These are phyloP conservation scores for Jatropha multifida DNA, from an alignment of 441 rosid genomes.

Conservation along the genomic window DNA sequence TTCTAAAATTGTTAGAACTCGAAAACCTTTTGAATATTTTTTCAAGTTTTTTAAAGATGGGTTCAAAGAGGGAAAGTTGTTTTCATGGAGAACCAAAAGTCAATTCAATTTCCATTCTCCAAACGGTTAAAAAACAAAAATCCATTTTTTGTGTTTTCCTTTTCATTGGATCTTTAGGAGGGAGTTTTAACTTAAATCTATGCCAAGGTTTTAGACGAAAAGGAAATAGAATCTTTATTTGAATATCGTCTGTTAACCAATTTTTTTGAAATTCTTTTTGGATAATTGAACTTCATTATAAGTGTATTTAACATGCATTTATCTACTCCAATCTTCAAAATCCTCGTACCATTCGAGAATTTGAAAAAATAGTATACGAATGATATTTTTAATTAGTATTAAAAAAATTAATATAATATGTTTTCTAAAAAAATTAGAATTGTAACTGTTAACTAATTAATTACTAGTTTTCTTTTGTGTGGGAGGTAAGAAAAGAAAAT, in stretches of 20 bases:
- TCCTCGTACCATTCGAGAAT: background rate
- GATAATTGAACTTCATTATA: background rate
- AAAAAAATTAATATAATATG: background rate
- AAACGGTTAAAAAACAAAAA: background rate
- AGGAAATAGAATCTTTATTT: slow-evolving; percentile 5
- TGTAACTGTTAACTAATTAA: too few relatives aligned
- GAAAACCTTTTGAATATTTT: too few relatives aligned
- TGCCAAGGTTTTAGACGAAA: slow-evolving; percentile 8
- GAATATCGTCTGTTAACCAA: background rate
- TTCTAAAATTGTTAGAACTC: too few relatives aligned
- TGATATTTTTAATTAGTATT: background rate
- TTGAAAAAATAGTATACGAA: background rate
- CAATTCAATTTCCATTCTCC: too few relatives aligned
- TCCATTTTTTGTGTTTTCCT: background rate
- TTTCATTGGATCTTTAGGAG: slow-evolving; percentile 5
- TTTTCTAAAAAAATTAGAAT: too few relatives aligned
- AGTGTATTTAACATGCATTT: background rate
- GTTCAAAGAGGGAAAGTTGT: too few relatives aligned
- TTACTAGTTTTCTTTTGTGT: too few relatives aligned
- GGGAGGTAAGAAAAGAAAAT: too few relatives aligned
- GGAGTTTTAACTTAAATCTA: slow-evolving; percentile 4
- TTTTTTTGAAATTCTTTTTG: background rate
- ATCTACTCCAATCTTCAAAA: background rate
- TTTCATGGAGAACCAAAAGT: too few relatives aligned
- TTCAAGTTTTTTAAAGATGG: too few relatives aligned